Base-by-base conservation (phyloP, 345 rosid species). In the Eucalyptus decipiens region DNA sequence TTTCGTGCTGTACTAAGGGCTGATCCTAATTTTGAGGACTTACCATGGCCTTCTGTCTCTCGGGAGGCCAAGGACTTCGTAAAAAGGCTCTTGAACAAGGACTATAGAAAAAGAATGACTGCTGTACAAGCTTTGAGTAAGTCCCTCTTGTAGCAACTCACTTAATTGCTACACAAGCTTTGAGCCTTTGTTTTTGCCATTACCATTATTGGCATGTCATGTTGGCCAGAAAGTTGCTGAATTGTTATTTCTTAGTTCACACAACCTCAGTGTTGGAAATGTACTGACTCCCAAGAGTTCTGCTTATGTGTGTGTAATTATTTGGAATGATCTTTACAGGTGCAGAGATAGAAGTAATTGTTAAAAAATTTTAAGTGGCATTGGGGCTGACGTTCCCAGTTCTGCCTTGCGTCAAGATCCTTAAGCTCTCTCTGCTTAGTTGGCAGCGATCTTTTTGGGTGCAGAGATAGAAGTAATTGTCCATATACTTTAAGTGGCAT, bases 51-150 rank as follows among this genome's bases (percentile, higher is more conserved):
- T 88, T 92, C 96, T 5, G 94, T 96, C 88, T 93, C 98, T 83
- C 93, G 93, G 28, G 97, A 95, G 87, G 99, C 99, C 89, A 97
- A 93, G 90, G 99, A 98, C 89, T 98, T 98, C 87, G 98, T 95
- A 88, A 95, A 92, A 93, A 93, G 99, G 92, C 97, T 96, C 90
- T 92, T 97, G 89, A 98, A 94, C 90, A 98, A 98, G 95, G 99
- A 98, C 89, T 95, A 95, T 88, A 93, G 99, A 93, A 98, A 96
- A 95, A 94, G 99, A 94, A 94, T 97, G 97, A 97, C 99, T 88
- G 97, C 99, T 58, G 95, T 94, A 54, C 99, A 97, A 94, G 99
- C 99, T 89, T 92, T 97, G 88, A 91, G 99, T 98, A 95, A 93
- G 94, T 92, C 89, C 48, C 45, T 26, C 87, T 51, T 34, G 45